Base-by-base conservation (phyloP, 257 asterid genomes). In the Nicotiana obtusifolia region DNA sequence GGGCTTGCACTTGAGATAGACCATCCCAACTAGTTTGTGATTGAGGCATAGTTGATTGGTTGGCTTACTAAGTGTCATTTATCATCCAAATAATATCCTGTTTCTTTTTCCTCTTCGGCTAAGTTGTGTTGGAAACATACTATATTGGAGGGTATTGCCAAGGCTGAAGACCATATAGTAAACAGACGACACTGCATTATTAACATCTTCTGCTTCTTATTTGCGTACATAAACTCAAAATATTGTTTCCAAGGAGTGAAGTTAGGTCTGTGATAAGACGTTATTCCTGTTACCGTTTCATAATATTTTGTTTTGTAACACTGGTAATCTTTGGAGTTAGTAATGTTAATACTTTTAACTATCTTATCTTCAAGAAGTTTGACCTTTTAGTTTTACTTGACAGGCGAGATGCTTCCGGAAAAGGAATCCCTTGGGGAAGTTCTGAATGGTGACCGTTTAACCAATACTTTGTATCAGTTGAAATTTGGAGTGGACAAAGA, bases 371-470 rank as follows among this genome's bases (percentile, higher is more conserved):
- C 64, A 31, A 69, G 83, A 57, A 57, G n/a, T 54, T 76, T 82
- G 82, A 20, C 75, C 60, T 59, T 57, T 78, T 53, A 30, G 78
- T 78, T 82, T 81, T 52, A 66, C 37, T 83, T 78, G 77, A 73
- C 95, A 95, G 98, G 84, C 68, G 85, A 80, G 87, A 86, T 94
- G 86, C 64, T 88, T 17, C 89, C 80, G 37, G 88, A 91, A 93
- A 91, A 85, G 84, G 93, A 86, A 89, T 86, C 89, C 83, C 89
- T 95, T 79, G 97, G 97, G 62, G 97, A 92, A 86, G 90, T 94
- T 85, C 67, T 95, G 86, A 88, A 86, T 66, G 95, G 99, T 80
- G 93, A 95, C 82, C 88, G 89, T 65, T 80, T 94, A 76, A 82
- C 90, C 84, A 87, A 89, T 82, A 77, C 94, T 81, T 83, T 90